These are phyloP conservation scores for Podospora comata DNA, from an alignment of 495 filamentous ascomycete genomes.

Conservation along the genomic window DNA sequence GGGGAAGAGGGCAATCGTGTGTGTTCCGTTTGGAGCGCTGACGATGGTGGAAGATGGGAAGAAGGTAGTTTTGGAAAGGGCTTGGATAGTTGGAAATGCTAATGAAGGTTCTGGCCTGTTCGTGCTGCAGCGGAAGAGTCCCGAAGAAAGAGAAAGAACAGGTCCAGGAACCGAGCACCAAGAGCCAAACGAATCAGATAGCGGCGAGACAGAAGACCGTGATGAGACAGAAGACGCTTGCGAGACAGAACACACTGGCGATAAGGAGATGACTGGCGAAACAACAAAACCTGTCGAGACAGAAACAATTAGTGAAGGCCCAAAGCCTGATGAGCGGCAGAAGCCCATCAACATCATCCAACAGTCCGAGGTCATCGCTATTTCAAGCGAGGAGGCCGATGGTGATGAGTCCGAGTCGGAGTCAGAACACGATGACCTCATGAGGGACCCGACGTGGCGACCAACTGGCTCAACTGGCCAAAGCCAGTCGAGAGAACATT, in stretches of 20 bases:
- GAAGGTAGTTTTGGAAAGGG: not conserved
- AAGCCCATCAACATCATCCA: not conserved
- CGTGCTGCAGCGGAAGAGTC: not conserved
- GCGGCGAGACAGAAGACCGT: too few species aligned
- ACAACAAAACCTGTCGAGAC: too few species aligned
- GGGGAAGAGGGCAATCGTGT: not conserved
- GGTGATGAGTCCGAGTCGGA: not conserved
- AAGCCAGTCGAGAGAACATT: not conserved
- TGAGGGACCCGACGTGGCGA: not conserved
- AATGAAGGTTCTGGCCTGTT: not conserved
- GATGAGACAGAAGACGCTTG: too few species aligned
- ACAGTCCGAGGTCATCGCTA: not conserved
- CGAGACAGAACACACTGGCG: too few species aligned
- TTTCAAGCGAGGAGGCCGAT: not conserved
- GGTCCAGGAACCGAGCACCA: too few species aligned
- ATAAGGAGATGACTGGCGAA: too few species aligned
- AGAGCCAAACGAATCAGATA: too few species aligned
- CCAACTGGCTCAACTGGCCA: too few species aligned
- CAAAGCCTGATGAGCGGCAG: too few species aligned
- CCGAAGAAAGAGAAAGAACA: too few species aligned
- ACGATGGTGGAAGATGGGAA: not conserved
- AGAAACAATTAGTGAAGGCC: too few species aligned
- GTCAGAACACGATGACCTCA: not conserved
- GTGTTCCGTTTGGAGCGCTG: not conserved
- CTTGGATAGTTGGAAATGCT: not conserved